These are phyloP conservation scores for Zoysia pacifica DNA, from an alignment of 176 grass and related monocot genomes.

Conservation along the genomic window DNA sequence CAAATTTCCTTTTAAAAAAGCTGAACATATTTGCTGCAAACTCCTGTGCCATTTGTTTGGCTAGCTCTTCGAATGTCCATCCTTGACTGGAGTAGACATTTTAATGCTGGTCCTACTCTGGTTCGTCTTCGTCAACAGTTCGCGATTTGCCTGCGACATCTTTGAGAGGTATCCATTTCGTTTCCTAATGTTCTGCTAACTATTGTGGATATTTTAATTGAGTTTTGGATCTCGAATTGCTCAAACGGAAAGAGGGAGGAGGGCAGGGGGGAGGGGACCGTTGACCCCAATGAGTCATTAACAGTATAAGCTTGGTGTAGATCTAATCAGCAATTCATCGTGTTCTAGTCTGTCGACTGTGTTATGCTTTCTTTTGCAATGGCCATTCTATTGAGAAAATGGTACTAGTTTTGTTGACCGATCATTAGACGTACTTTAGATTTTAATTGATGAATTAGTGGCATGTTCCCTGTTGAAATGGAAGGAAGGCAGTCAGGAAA, in stretches of 20 bases:
- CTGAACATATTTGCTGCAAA: not conserved
- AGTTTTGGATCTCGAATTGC: not conserved
- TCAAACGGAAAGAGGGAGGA: not conserved
- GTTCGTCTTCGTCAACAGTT: slow-evolving; percentile 78
- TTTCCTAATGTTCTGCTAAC: not conserved
- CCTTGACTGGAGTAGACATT: slow-evolving; percentile 62
- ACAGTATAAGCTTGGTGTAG: not conserved
- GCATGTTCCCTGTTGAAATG: not conserved
- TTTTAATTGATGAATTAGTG: not conserved
- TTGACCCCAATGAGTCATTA: not conserved
- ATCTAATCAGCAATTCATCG: not conserved
- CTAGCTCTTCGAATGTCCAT: not conserved
- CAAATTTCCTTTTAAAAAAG: not conserved
- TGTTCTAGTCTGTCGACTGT: not conserved
- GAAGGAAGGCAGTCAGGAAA: not conserved
- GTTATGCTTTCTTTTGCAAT: not conserved
- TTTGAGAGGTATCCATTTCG: slow-evolving; percentile 53
- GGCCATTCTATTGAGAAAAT: not conserved
- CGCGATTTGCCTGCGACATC: slow-evolving; percentile 57
- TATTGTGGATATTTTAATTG: not conserved
- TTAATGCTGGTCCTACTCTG: slow-evolving; percentile 73
- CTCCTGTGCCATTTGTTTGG: not conserved
- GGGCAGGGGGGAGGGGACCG: too few relatives aligned
- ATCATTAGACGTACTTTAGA: not conserved
- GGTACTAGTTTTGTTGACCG: not conserved